Evolutionary conservation across 345 rosid genomes (phyloP), one percentile per base, ranked within the genome.

Genomic region (Brassica nigra): DNA sequence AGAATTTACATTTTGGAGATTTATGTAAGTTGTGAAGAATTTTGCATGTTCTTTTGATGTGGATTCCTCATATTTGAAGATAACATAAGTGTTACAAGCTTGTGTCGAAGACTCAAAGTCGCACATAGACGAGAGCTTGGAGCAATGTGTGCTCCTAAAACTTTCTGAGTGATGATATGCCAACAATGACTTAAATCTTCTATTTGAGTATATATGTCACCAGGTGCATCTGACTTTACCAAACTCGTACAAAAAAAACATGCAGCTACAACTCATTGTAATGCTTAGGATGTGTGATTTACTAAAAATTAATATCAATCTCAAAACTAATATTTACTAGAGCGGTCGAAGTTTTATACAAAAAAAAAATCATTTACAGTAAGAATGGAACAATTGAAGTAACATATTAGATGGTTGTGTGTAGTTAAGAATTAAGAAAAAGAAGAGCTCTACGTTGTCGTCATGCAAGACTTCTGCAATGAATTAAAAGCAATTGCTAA

Each of bases 401-500:
- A 68, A 75, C 8, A 55, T 2, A 8, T 14, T 14, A 78, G 73
- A 55, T 57, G 65, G 27, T 33, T 36, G 62, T 55, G 62, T 55
- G n/a, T 58, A 58, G 66, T 55, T 70, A 64, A 75, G 62, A 75
- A 64, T 8, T 37, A 37, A 57, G 62, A 63, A 59, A 75, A 74
- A 75, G 33, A 65, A 64, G 66, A 80, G 75, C 66, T 64, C 72
- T 18, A 31, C 23, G 57, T 64, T 75, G 80, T 75, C 72, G 67
- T 80, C 54, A 75, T 75, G 72, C 70, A 74, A 75, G 76, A 75
- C 36, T 75, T 37, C 3, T 80, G 83, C 72, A 80, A 80, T 55
- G 76, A 80, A 80, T 70, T 70, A 76, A 80, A 80, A 80, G 57
- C 72, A 80, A 76, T 65, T 76, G 80, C 80, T 76, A 76, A 80